Percentiles rank a stretch among this genome's conserved stretches.
phyloP scores from a whole-genome alignment of 306 rosid genomes.

The Abrus precatorius region DNA sequence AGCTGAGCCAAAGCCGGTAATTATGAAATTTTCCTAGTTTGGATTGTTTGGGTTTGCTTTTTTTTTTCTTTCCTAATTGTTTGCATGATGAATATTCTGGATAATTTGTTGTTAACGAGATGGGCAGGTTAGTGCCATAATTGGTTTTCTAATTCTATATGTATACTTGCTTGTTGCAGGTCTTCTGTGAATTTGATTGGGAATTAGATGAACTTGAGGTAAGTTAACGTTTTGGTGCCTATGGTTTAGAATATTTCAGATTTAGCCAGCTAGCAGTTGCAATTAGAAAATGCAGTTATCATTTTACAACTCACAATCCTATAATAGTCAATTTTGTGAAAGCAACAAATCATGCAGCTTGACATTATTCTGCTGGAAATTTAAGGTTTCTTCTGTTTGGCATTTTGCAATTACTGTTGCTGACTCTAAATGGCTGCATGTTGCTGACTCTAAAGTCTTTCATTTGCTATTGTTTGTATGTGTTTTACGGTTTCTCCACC shows the following conservation, averaged over 20 bases:
- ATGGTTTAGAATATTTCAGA: constrained; percentile 19
- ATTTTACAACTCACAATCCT: background rate
- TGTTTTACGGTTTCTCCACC: constrained; percentile 7
- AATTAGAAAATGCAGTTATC: background rate
- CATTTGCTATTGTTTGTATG: background rate
- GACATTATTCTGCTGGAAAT: constrained; percentile 10
- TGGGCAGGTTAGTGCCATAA: background rate
- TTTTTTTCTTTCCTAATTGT: background rate
- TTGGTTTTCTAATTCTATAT: constrained; percentile 16
- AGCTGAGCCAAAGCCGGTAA: constrained; percentile 80
- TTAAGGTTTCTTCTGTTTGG: constrained; percentile 23
- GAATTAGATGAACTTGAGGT: constrained; percentile 90
- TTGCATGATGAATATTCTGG: background rate
- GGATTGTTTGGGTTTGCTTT: constrained; percentile 1
- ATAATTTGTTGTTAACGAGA: background rate
- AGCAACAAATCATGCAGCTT: background rate
- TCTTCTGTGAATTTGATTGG: constrained; percentile 92
- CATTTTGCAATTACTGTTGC: constrained; percentile 16
- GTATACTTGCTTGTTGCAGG: constrained; percentile 56
- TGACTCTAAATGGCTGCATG: background rate
- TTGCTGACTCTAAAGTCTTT: constrained; percentile 3
- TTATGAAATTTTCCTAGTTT: constrained; percentile 6
- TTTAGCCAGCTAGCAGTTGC: constrained; percentile 28
- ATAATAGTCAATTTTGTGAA: background rate
- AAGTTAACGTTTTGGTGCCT: constrained; percentile 37